These are phyloP conservation scores for Cicer pinnatifidum DNA, from an alignment of 306 rosid genomes.

Conservation along the genomic window DNA sequence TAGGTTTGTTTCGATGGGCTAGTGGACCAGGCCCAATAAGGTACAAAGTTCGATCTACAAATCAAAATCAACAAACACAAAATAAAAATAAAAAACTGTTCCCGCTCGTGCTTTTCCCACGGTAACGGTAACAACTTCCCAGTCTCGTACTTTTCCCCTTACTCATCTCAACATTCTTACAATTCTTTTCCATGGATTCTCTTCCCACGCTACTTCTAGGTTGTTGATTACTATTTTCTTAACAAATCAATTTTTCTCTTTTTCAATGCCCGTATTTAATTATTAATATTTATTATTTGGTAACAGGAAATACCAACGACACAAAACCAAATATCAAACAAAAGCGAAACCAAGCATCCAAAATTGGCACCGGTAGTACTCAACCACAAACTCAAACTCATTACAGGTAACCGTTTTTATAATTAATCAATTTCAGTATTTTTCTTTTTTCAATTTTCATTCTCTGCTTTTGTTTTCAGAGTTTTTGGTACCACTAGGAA, in stretches of 20 bases:
- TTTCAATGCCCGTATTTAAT: not conserved
- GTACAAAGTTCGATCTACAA: too few relatives aligned
- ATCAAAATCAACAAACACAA: too few relatives aligned
- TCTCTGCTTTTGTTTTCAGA: constrained; percentile 30
- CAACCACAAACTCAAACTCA: constrained; percentile 27
- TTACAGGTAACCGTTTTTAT: not conserved
- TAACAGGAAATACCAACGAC: constrained; percentile 30
- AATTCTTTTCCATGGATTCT: constrained; percentile 40
- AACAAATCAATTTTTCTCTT: not conserved
- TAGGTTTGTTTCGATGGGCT: too few relatives aligned
- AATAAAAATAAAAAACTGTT: constrained; percentile 20
- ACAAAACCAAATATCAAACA: constrained; percentile 38
- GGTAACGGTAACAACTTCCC: constrained; percentile 28
- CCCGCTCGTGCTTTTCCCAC: constrained; percentile 33
- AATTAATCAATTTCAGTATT: not conserved
- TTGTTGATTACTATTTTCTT: not conserved
- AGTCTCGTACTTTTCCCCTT: not conserved
- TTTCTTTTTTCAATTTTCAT: not conserved
- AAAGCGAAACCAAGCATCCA: constrained; percentile 21
- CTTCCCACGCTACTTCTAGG: constrained; percentile 31
- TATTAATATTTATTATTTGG: not conserved
- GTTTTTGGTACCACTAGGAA: constrained; percentile 44
- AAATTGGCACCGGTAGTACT: not conserved
- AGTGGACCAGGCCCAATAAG: too few relatives aligned
- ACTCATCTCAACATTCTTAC: not conserved